Percentiles rank a stretch among this genome's conserved stretches.
Conservation (phyloP, 495 filamentous ascomycete species). For the Aspergillus coremiiformis region DNA sequence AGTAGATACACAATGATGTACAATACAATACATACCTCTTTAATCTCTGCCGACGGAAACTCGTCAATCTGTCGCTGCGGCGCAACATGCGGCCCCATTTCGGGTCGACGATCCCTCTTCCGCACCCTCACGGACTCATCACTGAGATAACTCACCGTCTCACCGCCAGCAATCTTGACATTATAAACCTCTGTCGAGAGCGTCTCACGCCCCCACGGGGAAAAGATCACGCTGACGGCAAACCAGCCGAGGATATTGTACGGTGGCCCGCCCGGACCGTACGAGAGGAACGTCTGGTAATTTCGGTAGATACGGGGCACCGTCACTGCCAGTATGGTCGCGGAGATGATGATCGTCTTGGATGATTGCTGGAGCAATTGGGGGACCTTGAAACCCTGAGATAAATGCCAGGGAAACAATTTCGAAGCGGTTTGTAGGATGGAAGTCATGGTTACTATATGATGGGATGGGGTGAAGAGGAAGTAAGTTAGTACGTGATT, state of each 20-base stretch:
- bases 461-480: no score
- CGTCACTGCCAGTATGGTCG: conserved; percentile 18
- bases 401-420: no score
- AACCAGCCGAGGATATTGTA: conserved; percentile 33
- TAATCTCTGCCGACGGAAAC: conserved; percentile 18
- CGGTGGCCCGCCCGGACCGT: conserved; percentile 29
- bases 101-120: conserved; percentile 13
- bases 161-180: conserved; percentile 18
- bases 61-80: conserved; percentile 32
- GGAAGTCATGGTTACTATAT: no score
- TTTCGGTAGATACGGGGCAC: conserved; percentile 27
- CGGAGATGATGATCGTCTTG: conserved; percentile 14
- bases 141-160: conserved; percentile 7
- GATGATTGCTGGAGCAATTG: conserved; percentile 7
- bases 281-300: conserved; percentile 26
- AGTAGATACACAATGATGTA: neutral
- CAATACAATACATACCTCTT: conserved; percentile 19
- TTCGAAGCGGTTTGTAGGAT: no score
- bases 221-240: conserved; percentile 18
- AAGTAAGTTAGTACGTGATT: no score
- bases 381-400: no score
- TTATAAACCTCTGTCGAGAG: conserved; percentile 26
- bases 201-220: conserved; percentile 27
- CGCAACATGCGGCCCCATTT: conserved; percentile 26
- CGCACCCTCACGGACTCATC: neutral